Conservation (phyloP, 1,284 basidiomycete genomes). For the Hypsizygus ulmarius region DNA sequence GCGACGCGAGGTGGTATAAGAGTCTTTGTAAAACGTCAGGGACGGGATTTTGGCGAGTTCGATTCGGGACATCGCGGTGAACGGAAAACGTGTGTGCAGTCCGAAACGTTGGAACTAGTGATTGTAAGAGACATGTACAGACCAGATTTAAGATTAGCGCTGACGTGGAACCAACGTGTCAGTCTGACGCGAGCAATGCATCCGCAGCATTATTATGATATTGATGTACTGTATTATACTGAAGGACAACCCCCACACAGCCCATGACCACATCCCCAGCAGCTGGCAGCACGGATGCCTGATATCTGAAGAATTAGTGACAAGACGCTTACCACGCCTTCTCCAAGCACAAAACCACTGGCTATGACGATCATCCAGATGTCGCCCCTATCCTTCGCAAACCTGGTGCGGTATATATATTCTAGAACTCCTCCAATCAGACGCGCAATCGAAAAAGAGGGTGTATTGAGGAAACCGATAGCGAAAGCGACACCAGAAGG, state of each 20-base stretch:
- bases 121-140: background rate
- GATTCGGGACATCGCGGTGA: constrained; percentile 57
- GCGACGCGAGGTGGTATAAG: constrained; percentile 64
- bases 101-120: background rate
- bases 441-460: constrained; percentile 91
- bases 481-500: constrained; percentile 90
- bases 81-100: constrained; percentile 2
- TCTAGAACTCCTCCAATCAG: constrained; percentile 87
- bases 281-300: constrained; percentile 76
- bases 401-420: constrained; percentile 58
- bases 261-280: constrained; percentile 80
- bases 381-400: constrained; percentile 49
- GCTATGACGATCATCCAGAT: constrained; percentile 87
- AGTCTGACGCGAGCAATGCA: background rate
- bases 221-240: constrained; percentile 9
- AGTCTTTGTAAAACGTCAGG: constrained; percentile 77
- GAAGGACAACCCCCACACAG: constrained; percentile 67
- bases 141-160: background rate
- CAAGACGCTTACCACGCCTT: constrained; percentile 86
- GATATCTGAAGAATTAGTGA: constrained; percentile 73
- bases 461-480: constrained; percentile 92
- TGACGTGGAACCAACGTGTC: constrained; percentile 33
- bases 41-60: constrained; percentile 68
- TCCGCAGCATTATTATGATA: background rate
- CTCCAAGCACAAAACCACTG: constrained; percentile 93